Conservation (phyloP, 2,329 filamentous ascomycete genomes). For the Sphaerulina populicola region DNA sequence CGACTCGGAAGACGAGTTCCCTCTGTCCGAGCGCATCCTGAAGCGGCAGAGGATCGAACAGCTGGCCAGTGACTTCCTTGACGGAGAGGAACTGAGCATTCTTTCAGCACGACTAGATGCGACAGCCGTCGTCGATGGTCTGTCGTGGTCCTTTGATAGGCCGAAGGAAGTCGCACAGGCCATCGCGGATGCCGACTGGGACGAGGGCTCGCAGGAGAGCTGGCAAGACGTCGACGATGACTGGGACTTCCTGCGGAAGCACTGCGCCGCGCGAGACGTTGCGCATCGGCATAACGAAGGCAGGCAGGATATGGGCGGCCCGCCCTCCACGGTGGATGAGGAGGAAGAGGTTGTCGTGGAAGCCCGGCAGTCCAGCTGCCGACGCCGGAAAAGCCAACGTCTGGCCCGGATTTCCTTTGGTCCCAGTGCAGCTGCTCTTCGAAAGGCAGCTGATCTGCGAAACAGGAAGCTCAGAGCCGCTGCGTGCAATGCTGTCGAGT, state of each 20-base stretch:
- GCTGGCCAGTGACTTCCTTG: constrained; percentile 51
- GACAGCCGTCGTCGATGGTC: constrained; percentile 8
- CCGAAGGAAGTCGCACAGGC: constrained; percentile 33
- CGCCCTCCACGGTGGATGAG: neutral
- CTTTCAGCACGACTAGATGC: constrained; percentile 45
- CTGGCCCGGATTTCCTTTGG: constrained; percentile 11
- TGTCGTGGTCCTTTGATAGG: constrained; percentile 10
- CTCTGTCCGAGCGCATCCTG: constrained; percentile 42
- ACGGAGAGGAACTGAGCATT: constrained; percentile 50
- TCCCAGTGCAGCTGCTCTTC: constrained; percentile 19
- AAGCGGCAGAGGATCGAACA: constrained; percentile 52
- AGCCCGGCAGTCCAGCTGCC: constrained; percentile 18
- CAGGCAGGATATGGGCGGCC: neutral
- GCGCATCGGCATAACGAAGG: neutral
- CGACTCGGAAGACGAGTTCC: constrained; percentile 52
- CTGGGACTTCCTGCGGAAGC: constrained; percentile 11
- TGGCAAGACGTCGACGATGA: constrained; percentile 16
- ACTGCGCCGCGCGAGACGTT: neutral
- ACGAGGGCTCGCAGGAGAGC: constrained; percentile 1
- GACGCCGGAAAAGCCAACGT: constrained; percentile 11
- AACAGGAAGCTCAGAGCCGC: constrained; percentile 4
- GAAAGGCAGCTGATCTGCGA: constrained; percentile 15
- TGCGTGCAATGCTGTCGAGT: neutral
- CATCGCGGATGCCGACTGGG: neutral
- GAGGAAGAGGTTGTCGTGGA: constrained; percentile 10